Percentiles rank a stretch among this genome's conserved stretches.
Conservation (phyloP, 352 stramenopile genomes). For the Thraustotheca clavata region DNA sequence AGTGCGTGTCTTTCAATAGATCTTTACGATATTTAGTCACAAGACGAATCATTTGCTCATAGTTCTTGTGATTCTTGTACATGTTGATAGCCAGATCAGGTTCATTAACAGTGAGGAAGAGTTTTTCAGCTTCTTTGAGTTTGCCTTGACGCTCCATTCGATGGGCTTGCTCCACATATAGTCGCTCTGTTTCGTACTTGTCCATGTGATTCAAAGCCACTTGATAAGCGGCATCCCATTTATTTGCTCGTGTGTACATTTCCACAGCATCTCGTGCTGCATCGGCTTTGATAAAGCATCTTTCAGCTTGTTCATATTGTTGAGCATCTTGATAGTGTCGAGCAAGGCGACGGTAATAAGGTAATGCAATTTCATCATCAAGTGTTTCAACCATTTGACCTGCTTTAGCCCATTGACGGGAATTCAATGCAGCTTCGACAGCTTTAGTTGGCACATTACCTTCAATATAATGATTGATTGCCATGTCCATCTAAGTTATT, state of each 20-base stretch:
- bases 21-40: conserved; percentile 91
- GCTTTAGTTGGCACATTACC: conserved; percentile 88
- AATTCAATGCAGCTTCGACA: conserved; percentile 88
- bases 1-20: conserved; percentile 89
- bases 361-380: conserved; percentile 81
- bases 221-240: conserved; percentile 91
- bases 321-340: conserved; percentile 86
- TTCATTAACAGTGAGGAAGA: conserved; percentile 91
- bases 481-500: conserved; percentile 78
- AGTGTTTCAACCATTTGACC: conserved; percentile 87
- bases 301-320: conserved; percentile 80
- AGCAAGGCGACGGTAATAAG: conserved; percentile 85
- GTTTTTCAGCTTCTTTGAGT: conserved; percentile 90
- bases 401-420: conserved; percentile 90
- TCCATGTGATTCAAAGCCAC: conserved; percentile 88
- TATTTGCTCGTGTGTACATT: conserved; percentile 91
- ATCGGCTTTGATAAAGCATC: conserved; percentile 90
- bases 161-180: conserved; percentile 91
- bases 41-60: conserved; percentile 92
- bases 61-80: conserved; percentile 95
- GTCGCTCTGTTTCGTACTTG: conserved; percentile 84
- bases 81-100: conserved; percentile 92
- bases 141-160: conserved; percentile 86
- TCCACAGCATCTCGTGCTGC: conserved; percentile 84
- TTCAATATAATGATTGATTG: conserved; percentile 96